These are phyloP conservation scores for Peniophora sp. DNA, from an alignment of 1,284 basidiomycete species.

Conservation along the genomic window DNA sequence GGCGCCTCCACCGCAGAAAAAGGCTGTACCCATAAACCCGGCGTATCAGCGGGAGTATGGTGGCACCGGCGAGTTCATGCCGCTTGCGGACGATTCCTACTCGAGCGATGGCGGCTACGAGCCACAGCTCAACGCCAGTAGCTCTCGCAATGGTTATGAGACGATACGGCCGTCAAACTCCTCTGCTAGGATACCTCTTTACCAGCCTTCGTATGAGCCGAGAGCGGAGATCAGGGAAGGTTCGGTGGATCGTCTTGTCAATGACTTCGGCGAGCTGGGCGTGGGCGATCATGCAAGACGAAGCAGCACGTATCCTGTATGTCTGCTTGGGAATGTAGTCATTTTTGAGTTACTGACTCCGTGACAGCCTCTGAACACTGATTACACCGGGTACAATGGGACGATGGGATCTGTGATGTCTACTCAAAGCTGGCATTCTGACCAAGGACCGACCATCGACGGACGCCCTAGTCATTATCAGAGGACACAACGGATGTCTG, in stretches of 20 bases:
- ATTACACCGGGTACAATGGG: neutral
- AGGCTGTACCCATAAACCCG: constrained; percentile 39
- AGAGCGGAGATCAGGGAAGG: constrained; percentile 15
- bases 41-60: constrained; percentile 57
- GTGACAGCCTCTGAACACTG: neutral
- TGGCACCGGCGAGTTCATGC: constrained; percentile 67
- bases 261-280: constrained; percentile 60
- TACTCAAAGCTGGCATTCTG: constrained; percentile 5
- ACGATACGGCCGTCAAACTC: constrained; percentile 52
- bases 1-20: constrained; percentile 72
- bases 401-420: constrained; percentile 9
- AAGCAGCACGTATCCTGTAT: constrained; percentile 58
- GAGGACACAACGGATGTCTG: constrained; percentile 22
- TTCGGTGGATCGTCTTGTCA: constrained; percentile 43
- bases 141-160: constrained; percentile 20
- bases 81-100: constrained; percentile 38
- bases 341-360: neutral
- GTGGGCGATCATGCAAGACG: constrained; percentile 38
- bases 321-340: constrained; percentile 19
- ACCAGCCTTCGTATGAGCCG: constrained; percentile 60
- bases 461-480: neutral
- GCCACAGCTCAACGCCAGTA: constrained; percentile 29
- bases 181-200: constrained; percentile 56
- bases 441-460: constrained; percentile 1
- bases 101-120: constrained; percentile 71